Evolutionary conservation across 441 rosid species (phyloP).

Genomic region (Erodium chrysanthum): DNA sequence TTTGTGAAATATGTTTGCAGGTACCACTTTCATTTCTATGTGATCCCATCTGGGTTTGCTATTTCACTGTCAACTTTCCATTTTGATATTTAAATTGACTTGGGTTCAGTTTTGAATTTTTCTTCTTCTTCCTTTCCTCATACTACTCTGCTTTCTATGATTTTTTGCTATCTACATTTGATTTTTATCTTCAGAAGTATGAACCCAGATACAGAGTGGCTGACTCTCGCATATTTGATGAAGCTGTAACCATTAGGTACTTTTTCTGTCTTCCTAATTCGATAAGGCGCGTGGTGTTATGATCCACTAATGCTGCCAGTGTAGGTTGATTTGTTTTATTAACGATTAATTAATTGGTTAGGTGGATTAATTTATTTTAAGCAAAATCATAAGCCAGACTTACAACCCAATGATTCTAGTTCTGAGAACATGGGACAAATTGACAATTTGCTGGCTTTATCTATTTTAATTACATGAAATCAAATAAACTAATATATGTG

Average conservation of each 20-base stretch:
- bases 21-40: constrained; percentile 22
- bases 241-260: constrained; percentile 44
- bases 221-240: constrained; percentile 38
- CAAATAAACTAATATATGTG: background rate
- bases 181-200: constrained; percentile 31
- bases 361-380: background rate
- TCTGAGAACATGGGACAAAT: background rate
- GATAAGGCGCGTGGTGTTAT: background rate
- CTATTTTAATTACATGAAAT: background rate
- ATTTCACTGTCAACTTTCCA: background rate
- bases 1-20: constrained; percentile 90
- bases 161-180: background rate
- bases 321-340: background rate
- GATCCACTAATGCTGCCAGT: background rate
- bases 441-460: background rate
- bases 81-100: background rate
- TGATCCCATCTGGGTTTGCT: too few relatives aligned
- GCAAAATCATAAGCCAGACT: background rate
- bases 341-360: background rate
- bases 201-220: constrained; percentile 56
- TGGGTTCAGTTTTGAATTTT: too few relatives aligned
- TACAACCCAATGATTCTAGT: background rate
- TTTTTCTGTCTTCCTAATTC: background rate
- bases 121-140: too few relatives aligned
- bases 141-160: background rate